Evolutionary conservation across 2,329 filamentous ascomycete species (phyloP).

Genomic region (Rhynchosporium graminicola): DNA sequence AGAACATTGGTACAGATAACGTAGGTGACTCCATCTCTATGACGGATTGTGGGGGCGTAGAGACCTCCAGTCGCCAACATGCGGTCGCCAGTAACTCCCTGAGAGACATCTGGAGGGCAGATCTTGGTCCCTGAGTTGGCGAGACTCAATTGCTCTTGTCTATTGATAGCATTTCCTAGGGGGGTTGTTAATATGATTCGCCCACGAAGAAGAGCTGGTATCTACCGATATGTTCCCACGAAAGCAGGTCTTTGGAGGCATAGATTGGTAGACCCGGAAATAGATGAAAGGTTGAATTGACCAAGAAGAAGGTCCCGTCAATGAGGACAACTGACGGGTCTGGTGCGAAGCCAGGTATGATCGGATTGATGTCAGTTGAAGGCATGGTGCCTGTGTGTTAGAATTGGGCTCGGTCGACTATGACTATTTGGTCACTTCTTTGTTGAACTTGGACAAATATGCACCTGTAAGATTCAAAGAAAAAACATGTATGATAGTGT

Average conservation of each 20-base stretch:
- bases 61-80: conserved; percentile 40
- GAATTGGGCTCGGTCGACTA: no score
- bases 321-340: conserved; percentile 40
- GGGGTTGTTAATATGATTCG: background rate
- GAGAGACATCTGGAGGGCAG: conserved; percentile 12
- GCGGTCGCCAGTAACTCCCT: conserved; percentile 24
- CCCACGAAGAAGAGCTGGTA: background rate
- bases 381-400: conserved; percentile 22
- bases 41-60: conserved; percentile 42
- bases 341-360: conserved; percentile 37
- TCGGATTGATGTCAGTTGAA: conserved; percentile 27
- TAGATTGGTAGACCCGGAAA: conserved; percentile 54
- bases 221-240: conserved; percentile 28
- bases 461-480: background rate
- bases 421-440: background rate
- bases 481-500: background rate
- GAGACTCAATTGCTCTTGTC: conserved; percentile 46
- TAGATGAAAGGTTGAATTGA: conserved; percentile 61
- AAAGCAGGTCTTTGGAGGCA: conserved; percentile 41
- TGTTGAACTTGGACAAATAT: background rate
- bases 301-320: conserved; percentile 41
- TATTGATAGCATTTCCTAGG: conserved; percentile 43
- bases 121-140: conserved; percentile 23
- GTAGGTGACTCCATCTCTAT: conserved; percentile 40
- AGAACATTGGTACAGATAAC: conserved; percentile 39